Base-by-base conservation (phyloP, 2,329 filamentous ascomycete genomes). In the Monilinia polystroma region DNA sequence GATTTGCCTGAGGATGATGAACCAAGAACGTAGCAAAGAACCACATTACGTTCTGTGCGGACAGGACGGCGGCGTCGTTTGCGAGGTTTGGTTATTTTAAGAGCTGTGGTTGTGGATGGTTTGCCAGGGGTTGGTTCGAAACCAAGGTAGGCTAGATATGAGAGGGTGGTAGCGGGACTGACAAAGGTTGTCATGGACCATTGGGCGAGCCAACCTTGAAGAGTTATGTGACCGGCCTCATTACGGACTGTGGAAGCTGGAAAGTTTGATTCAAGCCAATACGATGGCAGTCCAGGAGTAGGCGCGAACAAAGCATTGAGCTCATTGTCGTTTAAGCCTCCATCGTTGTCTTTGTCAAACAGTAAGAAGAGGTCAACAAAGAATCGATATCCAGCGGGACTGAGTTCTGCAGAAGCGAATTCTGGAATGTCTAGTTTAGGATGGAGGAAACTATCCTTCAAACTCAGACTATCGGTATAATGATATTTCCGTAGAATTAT, bases 151-250 rank as follows among this genome's bases (percentile, higher is more conserved):
- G 95, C 95, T 2, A 99, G 87, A 77, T 99, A 99, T 73, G 96
- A 93, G 4, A 99, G 84, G 0, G 95, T 98, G 0, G 92, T 97
- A 76, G 95, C 96, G 16, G 95, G 94, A 66, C 96, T 93, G 68
- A 96, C 87, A 74, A 98, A 99, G 0, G 95, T 99, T 0, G 95
- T 99, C 95, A 99, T 99, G 77, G 93, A 97, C 95, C 95, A 99
- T 75, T 99, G 95, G 4, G 95, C 95, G 49, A 99, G 85, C 95
- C 95, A 99, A 2, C 95, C 95, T 78, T 99, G 95, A 4, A 99
- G 82, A 1, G 95, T 99, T 69, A 99, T 93, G 76, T 98, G 87
- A 0, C 95, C 95, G 11, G 92, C 92, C 78, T 99, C 95, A 75
- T 97, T 98, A 53, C 92, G 89, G 23, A 98, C 94, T 0, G 95